These are phyloP conservation scores for Fusarium transvaalense DNA, from an alignment of 2,329 filamentous ascomycete genomes.

Conservation along the genomic window DNA sequence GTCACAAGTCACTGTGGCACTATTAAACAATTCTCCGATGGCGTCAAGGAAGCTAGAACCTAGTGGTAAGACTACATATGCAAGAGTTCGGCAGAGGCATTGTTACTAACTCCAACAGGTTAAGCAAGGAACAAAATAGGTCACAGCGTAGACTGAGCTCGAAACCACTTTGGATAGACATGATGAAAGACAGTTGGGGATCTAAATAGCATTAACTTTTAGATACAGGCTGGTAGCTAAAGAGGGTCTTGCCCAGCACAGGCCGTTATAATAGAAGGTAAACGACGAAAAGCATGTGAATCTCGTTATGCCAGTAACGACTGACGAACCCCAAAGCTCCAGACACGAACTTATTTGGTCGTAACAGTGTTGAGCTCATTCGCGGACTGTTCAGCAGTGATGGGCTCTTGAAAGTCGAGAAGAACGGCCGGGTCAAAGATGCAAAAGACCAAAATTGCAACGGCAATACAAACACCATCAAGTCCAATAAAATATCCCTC, in stretches of 20 bases:
- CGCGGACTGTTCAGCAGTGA: background rate
- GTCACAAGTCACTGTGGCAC: background rate
- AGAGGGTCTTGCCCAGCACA: no score
- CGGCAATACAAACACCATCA: constrained; percentile 62
- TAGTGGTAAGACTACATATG: background rate
- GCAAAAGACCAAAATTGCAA: constrained; percentile 53
- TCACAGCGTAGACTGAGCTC: fast-evolving
- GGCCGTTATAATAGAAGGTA: no score
- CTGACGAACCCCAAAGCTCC: background rate
- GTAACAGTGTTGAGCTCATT: constrained; percentile 21
- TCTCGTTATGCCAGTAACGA: background rate
- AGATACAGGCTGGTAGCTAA: no score
- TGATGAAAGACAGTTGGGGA: no score
- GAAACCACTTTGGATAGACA: background rate
- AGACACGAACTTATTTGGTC: background rate
- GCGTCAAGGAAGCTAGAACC: background rate
- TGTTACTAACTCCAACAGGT: background rate
- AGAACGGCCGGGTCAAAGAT: constrained; percentile 56
- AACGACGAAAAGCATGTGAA: background rate
- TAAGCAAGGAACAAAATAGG: background rate
- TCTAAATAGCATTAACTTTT: background rate
- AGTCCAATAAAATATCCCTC: constrained; percentile 63
- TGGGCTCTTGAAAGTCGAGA: constrained; percentile 1
- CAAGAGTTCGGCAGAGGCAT: background rate
- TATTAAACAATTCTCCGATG: background rate